Evolutionary conservation across 768 basidiomycete genomes (phyloP).

Genomic region (Termitomyces sp.): DNA sequence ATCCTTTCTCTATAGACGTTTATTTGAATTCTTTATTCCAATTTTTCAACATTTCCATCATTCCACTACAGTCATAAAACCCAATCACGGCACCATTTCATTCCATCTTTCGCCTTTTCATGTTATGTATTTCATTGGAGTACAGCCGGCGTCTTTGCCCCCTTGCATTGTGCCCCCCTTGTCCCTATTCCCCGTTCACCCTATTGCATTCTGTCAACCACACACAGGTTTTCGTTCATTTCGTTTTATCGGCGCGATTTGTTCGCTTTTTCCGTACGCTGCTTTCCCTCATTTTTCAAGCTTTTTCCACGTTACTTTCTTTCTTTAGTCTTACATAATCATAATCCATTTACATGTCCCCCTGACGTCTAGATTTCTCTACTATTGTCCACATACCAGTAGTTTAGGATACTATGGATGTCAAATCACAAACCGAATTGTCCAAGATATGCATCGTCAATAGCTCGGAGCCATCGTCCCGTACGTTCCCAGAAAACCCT

Average conservation of each 20-base stretch:
- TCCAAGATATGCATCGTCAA: background rate
- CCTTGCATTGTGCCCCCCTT: conserved; percentile 3
- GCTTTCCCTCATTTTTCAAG: background rate
- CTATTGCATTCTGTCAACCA: conserved; percentile 1
- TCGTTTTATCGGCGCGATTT: background rate
- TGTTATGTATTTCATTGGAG: conserved; percentile 8
- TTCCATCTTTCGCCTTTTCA: conserved; percentile 11
- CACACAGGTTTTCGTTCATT: background rate
- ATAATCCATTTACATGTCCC: conserved; percentile 11
- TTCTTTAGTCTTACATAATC: background rate
- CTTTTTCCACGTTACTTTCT: background rate
- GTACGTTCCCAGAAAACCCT: background rate
- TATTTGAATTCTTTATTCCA: conserved; percentile 2
- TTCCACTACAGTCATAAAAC: conserved; percentile 10
- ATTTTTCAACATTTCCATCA: conserved; percentile 4
- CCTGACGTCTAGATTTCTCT: conserved; percentile 13
- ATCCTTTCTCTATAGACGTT: conserved; percentile 2
- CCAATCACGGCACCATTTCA: conserved; percentile 6
- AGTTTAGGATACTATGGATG: background rate
- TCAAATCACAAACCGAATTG: background rate
- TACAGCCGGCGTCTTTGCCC: conserved; percentile 1
- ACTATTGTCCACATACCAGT: background rate
- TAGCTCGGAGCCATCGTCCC: background rate
- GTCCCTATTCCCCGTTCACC: conserved; percentile 10
- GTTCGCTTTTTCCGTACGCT: background rate